These are phyloP conservation scores for Lasiosphaeriaceae sp. DNA, from an alignment of 495 filamentous ascomycete genomes.

Conservation along the genomic window DNA sequence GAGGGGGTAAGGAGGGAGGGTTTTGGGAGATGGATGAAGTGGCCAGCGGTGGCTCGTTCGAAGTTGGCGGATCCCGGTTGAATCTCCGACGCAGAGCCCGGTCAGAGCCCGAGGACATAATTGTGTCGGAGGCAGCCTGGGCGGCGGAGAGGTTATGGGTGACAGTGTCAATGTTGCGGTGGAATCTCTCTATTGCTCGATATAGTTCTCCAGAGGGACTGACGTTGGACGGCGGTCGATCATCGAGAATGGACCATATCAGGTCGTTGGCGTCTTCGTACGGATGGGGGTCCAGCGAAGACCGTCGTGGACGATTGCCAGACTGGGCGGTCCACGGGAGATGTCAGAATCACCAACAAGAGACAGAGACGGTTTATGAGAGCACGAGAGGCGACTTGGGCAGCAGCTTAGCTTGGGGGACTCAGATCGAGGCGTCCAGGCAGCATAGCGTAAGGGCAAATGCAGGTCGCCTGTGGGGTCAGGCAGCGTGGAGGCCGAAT, in stretches of 20 bases:
- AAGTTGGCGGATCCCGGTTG: constrained; percentile 31
- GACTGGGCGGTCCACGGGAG: constrained; percentile 42
- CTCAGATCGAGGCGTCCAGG: too few relatives aligned
- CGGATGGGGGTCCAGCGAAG: constrained; percentile 38
- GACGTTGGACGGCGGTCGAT: constrained; percentile 29
- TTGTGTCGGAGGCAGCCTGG: constrained; percentile 16
- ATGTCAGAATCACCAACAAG: background rate
- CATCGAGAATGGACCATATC: constrained; percentile 36
- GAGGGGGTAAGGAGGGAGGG: constrained; percentile 36
- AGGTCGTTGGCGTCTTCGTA: constrained; percentile 41
- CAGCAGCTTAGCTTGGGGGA: background rate
- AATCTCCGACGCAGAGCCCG: constrained; percentile 33
- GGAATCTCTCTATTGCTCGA: constrained; percentile 42
- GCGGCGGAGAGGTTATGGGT: constrained; percentile 11
- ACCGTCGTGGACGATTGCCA: constrained; percentile 55
- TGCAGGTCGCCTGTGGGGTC: too few relatives aligned
- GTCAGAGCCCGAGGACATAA: constrained; percentile 38
- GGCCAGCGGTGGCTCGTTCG: constrained; percentile 19
- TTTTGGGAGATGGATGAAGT: constrained; percentile 16
- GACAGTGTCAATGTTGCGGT: constrained; percentile 23
- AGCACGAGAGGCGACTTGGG: background rate
- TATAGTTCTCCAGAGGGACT: constrained; percentile 42
- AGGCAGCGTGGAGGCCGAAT: too few relatives aligned
- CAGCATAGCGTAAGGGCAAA: too few relatives aligned
- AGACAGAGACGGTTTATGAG: background rate